Evolutionary conservation across 192 early-diverging fungal genomes (phyloP), one percentile per base, ranked within the genome.

Genomic region (Coemansia guatemalensis): DNA sequence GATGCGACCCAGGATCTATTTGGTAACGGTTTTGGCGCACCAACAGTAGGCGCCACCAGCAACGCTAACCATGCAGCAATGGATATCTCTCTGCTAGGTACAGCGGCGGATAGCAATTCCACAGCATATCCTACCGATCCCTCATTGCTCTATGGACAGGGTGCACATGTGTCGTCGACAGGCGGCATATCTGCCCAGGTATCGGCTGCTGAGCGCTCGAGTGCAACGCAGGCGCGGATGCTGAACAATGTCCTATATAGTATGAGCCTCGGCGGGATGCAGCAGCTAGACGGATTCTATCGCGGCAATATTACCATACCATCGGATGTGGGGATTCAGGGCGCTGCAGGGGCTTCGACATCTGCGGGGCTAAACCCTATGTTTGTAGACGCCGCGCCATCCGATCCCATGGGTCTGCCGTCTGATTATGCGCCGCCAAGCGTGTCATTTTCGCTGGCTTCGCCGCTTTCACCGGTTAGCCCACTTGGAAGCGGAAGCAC

Each of bases 231-330:
- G 14, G 57, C 71, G 3, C 77, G 52, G 18, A 53, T 69, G 11
- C 55, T 74, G 12, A 64, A 62, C 62, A 74, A 54, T 60, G 59
- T 66, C 23, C 62, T 81, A 51, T 65, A 74, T 48, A 68, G 54
- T 53, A 76, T 76, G 74, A 65, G 62, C 59, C 60, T 81, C 26
- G 69, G 65, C 26, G 78, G 72, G 17, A 81, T 81, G 50, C 72
- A 68, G 63, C 62, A 71, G 59, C 65, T 74, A 47, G 78, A 81
- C 39, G 78, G 78, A 12, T 53, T 54, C 47, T 33, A 71, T 27
- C 48, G 48, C 39, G 69, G 78, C 50, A 65, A 58, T 49, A 64
- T 66, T 48, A 56, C 44, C 1, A 47, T 53, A 39, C 44, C 56
- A 24, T 64, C 62, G 4, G 48, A 26, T 26, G 29, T 17, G n/a